phyloP scores from a whole-genome alignment of 1,284 basidiomycete genomes.

The Anthracocystis panici-leucophaei region DNA sequence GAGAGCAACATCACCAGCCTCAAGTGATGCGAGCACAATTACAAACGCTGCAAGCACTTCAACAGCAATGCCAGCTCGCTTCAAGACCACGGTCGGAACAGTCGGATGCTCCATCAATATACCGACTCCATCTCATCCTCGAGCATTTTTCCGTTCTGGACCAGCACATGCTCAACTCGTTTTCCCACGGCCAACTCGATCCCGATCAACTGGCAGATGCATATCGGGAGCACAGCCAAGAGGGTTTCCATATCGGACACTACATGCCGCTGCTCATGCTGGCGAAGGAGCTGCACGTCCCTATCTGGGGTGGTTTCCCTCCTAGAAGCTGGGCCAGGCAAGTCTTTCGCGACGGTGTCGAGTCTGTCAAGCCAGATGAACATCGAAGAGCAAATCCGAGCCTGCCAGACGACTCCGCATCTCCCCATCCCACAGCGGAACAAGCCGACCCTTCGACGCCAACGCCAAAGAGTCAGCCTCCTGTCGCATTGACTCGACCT shows the following conservation, averaged over 20 bases:
- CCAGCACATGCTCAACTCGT: constrained; percentile 50
- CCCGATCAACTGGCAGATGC: constrained; percentile 28
- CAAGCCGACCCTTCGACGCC: background rate
- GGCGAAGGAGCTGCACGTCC: constrained; percentile 51
- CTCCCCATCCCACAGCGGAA: background rate
- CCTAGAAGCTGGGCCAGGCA: constrained; percentile 53
- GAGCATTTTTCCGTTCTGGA: constrained; percentile 59
- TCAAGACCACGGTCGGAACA: background rate
- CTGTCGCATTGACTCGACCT: background rate
- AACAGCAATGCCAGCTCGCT: constrained; percentile 27
- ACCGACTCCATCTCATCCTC: constrained; percentile 52
- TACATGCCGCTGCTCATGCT: constrained; percentile 59
- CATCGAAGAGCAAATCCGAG: constrained; percentile 4
- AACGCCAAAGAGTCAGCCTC: background rate
- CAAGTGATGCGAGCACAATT: constrained; percentile 55
- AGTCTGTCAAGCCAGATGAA: constrained; percentile 31
- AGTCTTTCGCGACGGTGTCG: constrained; percentile 47
- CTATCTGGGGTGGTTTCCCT: constrained; percentile 61
- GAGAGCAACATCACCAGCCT: constrained; percentile 63
- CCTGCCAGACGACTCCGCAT: background rate
- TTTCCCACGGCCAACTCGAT: constrained; percentile 20
- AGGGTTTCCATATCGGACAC: constrained; percentile 52
- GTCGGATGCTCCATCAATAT: constrained; percentile 12
- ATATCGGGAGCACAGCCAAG: constrained; percentile 40
- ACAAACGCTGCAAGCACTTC: constrained; percentile 43